These are phyloP conservation scores for Zarea fungicola DNA, from an alignment of 2,329 filamentous ascomycete genomes.

Conservation along the genomic window DNA sequence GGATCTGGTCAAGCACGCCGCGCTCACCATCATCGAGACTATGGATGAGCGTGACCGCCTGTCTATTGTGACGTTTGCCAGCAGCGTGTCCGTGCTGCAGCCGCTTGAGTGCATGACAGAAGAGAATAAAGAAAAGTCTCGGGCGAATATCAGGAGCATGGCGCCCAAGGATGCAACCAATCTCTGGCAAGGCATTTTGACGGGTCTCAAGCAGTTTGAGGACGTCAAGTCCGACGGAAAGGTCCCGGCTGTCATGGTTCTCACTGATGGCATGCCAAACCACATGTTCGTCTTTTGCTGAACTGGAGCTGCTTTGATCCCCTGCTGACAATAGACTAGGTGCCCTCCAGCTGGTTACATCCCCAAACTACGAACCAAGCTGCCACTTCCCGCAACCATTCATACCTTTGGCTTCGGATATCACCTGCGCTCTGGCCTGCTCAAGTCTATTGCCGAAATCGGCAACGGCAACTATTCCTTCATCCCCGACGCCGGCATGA, in stretches of 20 bases:
- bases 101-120: slow-evolving; percentile 42
- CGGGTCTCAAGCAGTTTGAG: slow-evolving; percentile 46
- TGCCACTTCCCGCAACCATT: slow-evolving; percentile 36
- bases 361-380: slow-evolving; percentile 42
- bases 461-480: slow-evolving; percentile 55
- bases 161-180: slow-evolving; percentile 40
- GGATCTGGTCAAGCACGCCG: slow-evolving; percentile 56
- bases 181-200: slow-evolving; percentile 51
- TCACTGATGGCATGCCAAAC: slow-evolving; percentile 53
- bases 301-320: neutral
- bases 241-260: slow-evolving; percentile 46
- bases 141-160: slow-evolving; percentile 40
- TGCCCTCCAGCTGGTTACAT: slow-evolving; percentile 50
- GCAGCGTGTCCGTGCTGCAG: slow-evolving; percentile 38
- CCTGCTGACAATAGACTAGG: slow-evolving; percentile 19
- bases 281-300: slow-evolving; percentile 33
- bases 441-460: slow-evolving; percentile 56
- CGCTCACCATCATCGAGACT: slow-evolving; percentile 52
- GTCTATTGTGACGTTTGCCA: slow-evolving; percentile 52
- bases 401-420: slow-evolving; percentile 36
- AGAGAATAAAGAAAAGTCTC: slow-evolving; percentile 37
- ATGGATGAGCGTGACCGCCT: slow-evolving; percentile 50
- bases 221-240: slow-evolving; percentile 25
- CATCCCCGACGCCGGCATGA: slow-evolving; percentile 58
- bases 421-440: slow-evolving; percentile 36